Conservation (phyloP, 352 stramenopile species). For the Phytophthora vignae region DNA sequence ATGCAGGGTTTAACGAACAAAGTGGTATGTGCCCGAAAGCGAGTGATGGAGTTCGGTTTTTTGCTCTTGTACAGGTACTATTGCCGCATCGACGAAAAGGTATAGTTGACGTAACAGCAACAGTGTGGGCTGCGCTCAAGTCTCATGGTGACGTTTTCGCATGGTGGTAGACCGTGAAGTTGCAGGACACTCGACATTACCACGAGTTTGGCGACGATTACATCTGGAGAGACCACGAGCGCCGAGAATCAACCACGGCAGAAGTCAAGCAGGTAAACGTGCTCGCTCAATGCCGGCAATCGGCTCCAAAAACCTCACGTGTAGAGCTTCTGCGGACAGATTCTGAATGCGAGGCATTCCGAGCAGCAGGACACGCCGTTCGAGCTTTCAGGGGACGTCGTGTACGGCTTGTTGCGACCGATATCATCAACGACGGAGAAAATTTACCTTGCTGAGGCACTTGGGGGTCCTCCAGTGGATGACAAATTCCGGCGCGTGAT, state of each 20-base stretch:
- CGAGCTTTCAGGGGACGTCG: constrained; percentile 54
- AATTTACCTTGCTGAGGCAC: too few relatives aligned
- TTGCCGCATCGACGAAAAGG: constrained; percentile 67
- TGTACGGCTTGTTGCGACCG: constrained; percentile 48
- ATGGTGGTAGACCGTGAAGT: constrained; percentile 43
- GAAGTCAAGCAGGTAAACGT: constrained; percentile 49
- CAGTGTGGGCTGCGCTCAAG: background rate
- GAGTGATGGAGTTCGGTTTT: constrained; percentile 75
- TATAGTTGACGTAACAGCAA: constrained; percentile 14
- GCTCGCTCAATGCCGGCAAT: background rate
- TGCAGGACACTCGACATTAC: constrained; percentile 70
- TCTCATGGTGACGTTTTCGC: background rate
- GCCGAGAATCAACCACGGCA: constrained; percentile 42
- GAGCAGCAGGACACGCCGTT: constrained; percentile 21
- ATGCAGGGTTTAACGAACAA: background rate
- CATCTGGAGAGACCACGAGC: constrained; percentile 64
- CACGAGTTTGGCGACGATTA: constrained; percentile 66
- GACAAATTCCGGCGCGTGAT: too few relatives aligned
- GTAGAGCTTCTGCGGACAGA: constrained; percentile 1
- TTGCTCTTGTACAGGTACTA: constrained; percentile 73
- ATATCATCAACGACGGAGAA: constrained; percentile 50
- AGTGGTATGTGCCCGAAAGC: constrained; percentile 29
- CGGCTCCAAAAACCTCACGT: background rate
- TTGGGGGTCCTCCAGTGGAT: too few relatives aligned
- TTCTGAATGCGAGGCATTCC: constrained; percentile 9